Evolutionary conservation across 306 rosid genomes (phyloP).

Genomic region (Gastrolobium villosum): DNA sequence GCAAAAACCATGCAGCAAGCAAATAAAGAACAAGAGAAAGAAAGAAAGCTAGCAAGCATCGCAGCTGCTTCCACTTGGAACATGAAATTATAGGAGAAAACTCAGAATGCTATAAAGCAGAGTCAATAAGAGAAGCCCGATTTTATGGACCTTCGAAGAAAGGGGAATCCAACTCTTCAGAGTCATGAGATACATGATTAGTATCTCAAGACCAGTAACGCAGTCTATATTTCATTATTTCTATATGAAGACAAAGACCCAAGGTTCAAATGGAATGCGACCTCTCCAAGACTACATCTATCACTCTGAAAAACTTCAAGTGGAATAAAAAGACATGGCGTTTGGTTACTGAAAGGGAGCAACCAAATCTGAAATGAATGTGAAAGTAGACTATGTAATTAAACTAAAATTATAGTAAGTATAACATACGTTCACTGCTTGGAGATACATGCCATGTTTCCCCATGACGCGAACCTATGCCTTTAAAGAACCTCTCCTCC

Average conservation of each 20-base stretch:
- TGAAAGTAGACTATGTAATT: not conserved
- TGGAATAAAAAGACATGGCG: constrained; percentile 28
- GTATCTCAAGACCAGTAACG: constrained; percentile 14
- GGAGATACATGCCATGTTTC: constrained; percentile 99
- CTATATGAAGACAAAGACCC: constrained; percentile 27
- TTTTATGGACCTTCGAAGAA: constrained; percentile 6
- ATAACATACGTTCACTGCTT: constrained; percentile 78
- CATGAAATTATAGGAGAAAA: constrained; percentile 21
- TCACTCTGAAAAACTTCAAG: not conserved
- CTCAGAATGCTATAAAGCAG: not conserved
- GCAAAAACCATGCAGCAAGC: constrained; percentile 31
- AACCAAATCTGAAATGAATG: constrained; percentile 34
- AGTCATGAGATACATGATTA: constrained; percentile 26
- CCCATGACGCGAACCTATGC: constrained; percentile 96
- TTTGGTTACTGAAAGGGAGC: constrained; percentile 32
- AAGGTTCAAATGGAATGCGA: constrained; percentile 22
- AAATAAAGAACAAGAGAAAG: not conserved
- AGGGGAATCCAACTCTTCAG: constrained; percentile 20
- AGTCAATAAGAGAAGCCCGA: constrained; percentile 15
- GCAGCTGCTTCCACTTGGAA: constrained; percentile 30
- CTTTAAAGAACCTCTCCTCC: constrained; percentile 95
- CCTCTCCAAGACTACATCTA: constrained; percentile 21
- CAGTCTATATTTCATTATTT: constrained; percentile 34
- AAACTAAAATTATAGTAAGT: constrained; percentile 28
- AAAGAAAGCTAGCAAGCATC: not conserved